Percentiles rank a stretch among this genome's conserved stretches.
Evolutionary conservation across 75 land plant species (phyloP).

Genomic region (Selaginella tamariscina): DNA sequence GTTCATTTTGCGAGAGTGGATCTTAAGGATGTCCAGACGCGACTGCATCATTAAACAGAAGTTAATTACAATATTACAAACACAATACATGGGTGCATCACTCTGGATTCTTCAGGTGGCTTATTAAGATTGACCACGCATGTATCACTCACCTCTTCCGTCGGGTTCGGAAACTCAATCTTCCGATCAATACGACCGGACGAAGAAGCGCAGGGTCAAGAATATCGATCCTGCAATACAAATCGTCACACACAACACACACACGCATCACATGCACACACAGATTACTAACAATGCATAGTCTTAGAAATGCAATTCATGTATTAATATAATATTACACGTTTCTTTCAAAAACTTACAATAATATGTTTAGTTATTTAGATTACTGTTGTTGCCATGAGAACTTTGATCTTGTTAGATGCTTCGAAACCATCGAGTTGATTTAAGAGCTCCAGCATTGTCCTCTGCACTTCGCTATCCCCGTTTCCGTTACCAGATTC

Average conservation of each 20-base stretch:
- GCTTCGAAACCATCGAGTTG: conserved; percentile 13
- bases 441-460: conserved; percentile 12
- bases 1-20: conserved; percentile 6
- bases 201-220: conserved; percentile 3
- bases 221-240: conserved; percentile 8
- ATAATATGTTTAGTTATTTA: not conserved
- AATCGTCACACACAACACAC: not conserved
- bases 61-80: no score
- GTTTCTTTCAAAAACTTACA: not conserved
- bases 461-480: conserved; percentile 10
- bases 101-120: no score
- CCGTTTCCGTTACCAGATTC: conserved; percentile 13
- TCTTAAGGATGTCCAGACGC: conserved; percentile 1
- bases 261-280: not conserved
- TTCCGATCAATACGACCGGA: conserved; percentile 2
- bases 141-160: not conserved
- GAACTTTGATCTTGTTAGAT: conserved; percentile 9
- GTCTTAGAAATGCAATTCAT: not conserved
- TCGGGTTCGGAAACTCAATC: conserved; percentile 11
- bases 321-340: not conserved
- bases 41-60: not conserved
- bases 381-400: not conserved
- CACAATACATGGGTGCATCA: no score
- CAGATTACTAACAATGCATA: not conserved
- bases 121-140: no score